Evolutionary conservation across 495 filamentous ascomycete species (phyloP).

Genomic region (Bathelium albidoporum): DNA sequence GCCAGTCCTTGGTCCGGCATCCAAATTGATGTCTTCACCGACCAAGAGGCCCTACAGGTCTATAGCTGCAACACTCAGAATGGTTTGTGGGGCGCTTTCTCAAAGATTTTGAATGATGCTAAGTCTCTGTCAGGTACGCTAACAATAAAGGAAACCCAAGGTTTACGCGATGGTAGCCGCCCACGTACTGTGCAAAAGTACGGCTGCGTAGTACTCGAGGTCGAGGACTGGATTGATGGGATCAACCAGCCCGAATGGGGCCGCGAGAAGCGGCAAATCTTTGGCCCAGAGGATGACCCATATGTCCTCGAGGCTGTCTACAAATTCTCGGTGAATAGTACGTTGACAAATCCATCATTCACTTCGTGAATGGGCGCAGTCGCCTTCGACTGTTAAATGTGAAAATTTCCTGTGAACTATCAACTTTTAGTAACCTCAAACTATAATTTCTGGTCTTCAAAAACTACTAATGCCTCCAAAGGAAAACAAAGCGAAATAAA

Average conservation of each 20-base stretch:
- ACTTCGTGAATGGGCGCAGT: background rate
- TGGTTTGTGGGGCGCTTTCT: slow-evolving; percentile 26
- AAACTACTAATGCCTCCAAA: too few species aligned
- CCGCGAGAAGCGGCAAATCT: slow-evolving; percentile 26
- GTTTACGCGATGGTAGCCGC: slow-evolving; percentile 19
- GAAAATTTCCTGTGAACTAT: background rate
- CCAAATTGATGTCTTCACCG: slow-evolving; percentile 58
- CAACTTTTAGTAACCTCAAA: too few species aligned
- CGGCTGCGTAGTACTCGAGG: slow-evolving; percentile 49
- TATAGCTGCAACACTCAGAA: slow-evolving; percentile 66
- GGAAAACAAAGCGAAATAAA: too few species aligned
- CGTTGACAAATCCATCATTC: background rate
- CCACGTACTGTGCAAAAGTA: slow-evolving; percentile 41
- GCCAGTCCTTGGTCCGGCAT: slow-evolving; percentile 59
- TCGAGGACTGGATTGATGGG: slow-evolving; percentile 30
- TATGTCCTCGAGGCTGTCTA: slow-evolving; percentile 29
- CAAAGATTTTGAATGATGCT: background rate
- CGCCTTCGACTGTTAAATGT: background rate
- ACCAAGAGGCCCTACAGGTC: slow-evolving; percentile 70
- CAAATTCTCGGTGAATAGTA: slow-evolving; percentile 24
- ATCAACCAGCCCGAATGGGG: slow-evolving; percentile 34
- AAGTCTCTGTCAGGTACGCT: slow-evolving; percentile 20
- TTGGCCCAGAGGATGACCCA: slow-evolving; percentile 26
- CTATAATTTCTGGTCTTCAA: too few species aligned
- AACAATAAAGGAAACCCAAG: slow-evolving; percentile 31